These are phyloP conservation scores for Leccinellum luteum DNA, from an alignment of 768 basidiomycete genomes.

Conservation along the genomic window DNA sequence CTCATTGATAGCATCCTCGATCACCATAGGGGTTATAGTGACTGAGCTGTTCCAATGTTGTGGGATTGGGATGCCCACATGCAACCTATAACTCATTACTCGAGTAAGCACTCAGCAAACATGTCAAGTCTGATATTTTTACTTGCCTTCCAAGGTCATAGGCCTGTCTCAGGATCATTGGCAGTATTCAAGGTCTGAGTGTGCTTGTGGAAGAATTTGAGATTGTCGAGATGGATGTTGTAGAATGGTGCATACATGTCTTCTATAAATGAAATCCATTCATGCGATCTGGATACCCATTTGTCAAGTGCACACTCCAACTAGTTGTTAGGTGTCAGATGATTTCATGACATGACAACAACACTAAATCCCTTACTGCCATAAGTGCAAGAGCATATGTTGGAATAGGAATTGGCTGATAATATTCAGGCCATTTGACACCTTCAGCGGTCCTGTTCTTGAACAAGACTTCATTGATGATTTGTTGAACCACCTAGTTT, in stretches of 20 bases:
- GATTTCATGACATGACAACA: not conserved
- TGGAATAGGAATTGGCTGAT: too few relatives aligned
- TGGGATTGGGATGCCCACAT: too few relatives aligned
- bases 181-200: not conserved
- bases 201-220: not conserved
- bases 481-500: not conserved
- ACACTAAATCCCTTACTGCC: too few relatives aligned
- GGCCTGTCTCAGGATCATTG: not conserved
- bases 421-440: too few relatives aligned
- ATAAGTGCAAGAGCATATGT: too few relatives aligned
- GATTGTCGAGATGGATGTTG: not conserved
- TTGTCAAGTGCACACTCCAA: not conserved
- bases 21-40: too few relatives aligned
- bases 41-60: too few relatives aligned
- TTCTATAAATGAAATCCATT: not conserved
- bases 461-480: not conserved
- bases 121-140: too few relatives aligned
- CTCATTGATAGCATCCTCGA: too few relatives aligned
- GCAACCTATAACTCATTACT: too few relatives aligned
- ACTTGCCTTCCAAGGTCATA: not conserved
- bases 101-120: too few relatives aligned
- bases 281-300: not conserved
- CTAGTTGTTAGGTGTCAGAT: not conserved
- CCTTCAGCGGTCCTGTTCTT: too few relatives aligned
- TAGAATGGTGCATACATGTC: not conserved